Percentiles rank a stretch among this genome's conserved stretches.
Evolutionary conservation across 306 rosid genomes (phyloP).

Genomic region (Oemleria cerasiformis): DNA sequence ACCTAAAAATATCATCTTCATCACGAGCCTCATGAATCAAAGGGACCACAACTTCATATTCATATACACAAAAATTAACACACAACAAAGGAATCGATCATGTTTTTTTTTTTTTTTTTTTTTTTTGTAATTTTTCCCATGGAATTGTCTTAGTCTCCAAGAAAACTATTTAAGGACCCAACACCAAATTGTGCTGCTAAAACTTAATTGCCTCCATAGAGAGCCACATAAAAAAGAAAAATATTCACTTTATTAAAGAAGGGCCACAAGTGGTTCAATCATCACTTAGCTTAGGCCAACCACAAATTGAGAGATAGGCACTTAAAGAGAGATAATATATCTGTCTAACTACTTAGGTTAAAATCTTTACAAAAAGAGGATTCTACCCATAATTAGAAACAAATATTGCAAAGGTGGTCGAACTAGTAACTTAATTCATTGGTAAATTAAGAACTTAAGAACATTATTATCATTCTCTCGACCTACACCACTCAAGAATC

Average conservation of each 20-base stretch:
- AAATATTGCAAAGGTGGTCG: constrained; percentile 18
- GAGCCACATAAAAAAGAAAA: neutral
- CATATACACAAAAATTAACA: neutral
- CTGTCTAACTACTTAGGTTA: constrained; percentile 2
- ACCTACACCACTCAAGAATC: no score
- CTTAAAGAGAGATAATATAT: constrained; percentile 3
- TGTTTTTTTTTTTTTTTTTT: constrained; percentile 37
- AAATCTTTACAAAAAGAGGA: neutral
- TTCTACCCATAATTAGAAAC: neutral
- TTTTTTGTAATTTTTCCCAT: neutral
- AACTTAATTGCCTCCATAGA: constrained; percentile 33
- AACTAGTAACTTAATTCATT: no score
- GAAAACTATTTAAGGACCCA: constrained; percentile 25
- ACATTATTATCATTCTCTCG: no score
- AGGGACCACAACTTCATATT: constrained; percentile 51
- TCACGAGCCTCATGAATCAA: constrained; percentile 23
- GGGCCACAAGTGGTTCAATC: constrained; percentile 37
- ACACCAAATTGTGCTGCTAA: constrained; percentile 38
- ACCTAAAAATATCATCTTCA: constrained; percentile 32
- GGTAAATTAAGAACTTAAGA: no score
- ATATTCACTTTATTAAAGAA: constrained; percentile 16
- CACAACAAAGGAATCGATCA: constrained; percentile 13
- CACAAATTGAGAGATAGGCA: constrained; percentile 4
- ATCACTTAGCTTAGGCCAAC: constrained; percentile 1
- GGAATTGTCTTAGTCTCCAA: constrained; percentile 33